Base-by-base conservation (phyloP, 2,329 filamentous ascomycete species). In the Paradendryphiella salina region DNA sequence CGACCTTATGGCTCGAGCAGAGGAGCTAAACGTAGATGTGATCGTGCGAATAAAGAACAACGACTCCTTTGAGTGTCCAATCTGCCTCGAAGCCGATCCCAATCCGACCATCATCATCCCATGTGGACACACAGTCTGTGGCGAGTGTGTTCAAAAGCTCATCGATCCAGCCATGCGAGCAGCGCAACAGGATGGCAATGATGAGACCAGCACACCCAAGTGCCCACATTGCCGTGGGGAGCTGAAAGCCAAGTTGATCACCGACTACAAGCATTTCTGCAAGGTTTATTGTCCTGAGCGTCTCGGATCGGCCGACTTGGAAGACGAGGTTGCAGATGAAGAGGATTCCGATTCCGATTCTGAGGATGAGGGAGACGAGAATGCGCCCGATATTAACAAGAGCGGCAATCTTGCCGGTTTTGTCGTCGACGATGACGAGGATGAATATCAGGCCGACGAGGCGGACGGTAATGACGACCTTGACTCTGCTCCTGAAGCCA, bases 111-210 rank as follows among this genome's bases (percentile, higher is more conserved):
- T 96, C 56, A 87, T 92, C 70, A 79, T 90, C 43, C 90, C 90
- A 1, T 96, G 91, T 65, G 91, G 91, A 1, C 91, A 96, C 65
- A 84, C 86, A 52, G 85, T 85, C 18, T 96, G 91, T 71, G 76
- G 81, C 1, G 87, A 91, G 56, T 96, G 91, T 67, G 85, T 94
- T 54, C 80, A 83, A 5, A 83, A 81, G 46, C 80, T 95, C 38
- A 79, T 71, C 11, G 88, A 90, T 55, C 84, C 85, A 3, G 73
- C 79, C 1, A 81, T 49, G 50, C 50, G 77, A 21, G 35, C 44
- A 21, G 40, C 41, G 18, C 50, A 44, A 7, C 52, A 50, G 32
- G 78, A 84, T 50, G 88, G 85, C 21, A 59, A 60, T 4, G 77
- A 85, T 28, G 61, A 62, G 10, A 86, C 88, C 15, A 60, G 54